phyloP scores from a whole-genome alignment of 352 stramenopile species.

The Pythium brassicae region DNA sequence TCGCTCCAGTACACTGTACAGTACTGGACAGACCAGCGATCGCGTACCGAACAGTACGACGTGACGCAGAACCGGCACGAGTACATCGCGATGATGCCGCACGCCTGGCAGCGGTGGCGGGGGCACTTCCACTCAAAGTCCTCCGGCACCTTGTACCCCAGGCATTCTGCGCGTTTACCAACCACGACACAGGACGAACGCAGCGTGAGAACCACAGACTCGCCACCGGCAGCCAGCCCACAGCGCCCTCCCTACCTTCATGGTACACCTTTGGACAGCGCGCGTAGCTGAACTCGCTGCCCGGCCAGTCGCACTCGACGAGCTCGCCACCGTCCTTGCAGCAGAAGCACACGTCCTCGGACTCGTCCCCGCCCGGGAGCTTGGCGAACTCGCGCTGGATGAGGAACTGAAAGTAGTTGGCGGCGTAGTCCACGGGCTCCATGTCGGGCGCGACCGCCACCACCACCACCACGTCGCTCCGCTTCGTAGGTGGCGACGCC shows the following conservation, averaged over 20 bases:
- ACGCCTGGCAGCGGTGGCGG: conserved; percentile 62
- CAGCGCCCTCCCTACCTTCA: conserved; percentile 31
- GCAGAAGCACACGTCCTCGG: conserved; percentile 82
- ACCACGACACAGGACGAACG: no score
- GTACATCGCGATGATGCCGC: conserved; percentile 47
- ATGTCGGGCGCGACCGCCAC: conserved; percentile 15
- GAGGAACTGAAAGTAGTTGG: conserved; percentile 70
- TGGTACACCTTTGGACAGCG: conserved; percentile 82
- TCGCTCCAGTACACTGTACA: no score
- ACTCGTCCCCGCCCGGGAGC: conserved; percentile 24
- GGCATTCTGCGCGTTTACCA: conserved; percentile 45
- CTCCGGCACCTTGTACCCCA: conserved; percentile 58
- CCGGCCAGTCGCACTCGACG: conserved; percentile 75
- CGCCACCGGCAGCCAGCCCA: no score
- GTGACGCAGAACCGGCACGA: conserved; percentile 72
- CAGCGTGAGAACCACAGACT: no score
- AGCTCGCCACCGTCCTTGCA: conserved; percentile 80
- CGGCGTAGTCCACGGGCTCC: conserved; percentile 54
- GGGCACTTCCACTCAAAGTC: conserved; percentile 60
- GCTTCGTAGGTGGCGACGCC: background rate
- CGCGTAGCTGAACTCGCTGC: conserved; percentile 24
- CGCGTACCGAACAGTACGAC: conserved; percentile 54
- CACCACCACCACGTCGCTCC: background rate
- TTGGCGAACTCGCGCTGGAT: conserved; percentile 31
- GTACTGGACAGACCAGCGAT: background rate